Evolutionary conservation across 148 eudicot species (phyloP), one percentile per base, ranked within the genome.

Genomic region (Rhododendron mucronatum): DNA sequence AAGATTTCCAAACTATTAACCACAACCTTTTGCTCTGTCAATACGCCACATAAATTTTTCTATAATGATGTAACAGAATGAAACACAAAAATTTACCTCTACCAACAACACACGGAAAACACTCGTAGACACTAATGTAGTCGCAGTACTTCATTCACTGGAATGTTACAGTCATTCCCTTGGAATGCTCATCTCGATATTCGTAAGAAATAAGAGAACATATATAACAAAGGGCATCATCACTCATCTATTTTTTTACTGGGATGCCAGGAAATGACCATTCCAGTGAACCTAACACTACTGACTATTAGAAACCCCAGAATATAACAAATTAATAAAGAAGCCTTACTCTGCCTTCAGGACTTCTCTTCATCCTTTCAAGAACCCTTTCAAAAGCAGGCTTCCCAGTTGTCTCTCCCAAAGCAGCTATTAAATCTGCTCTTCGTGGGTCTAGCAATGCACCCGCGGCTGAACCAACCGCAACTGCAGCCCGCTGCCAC

Each of bases 321-420:
- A 16, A 16, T 55, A 15, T 26, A 4, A 35, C 7, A 11, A 4
- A 81, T 33, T 80, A 81, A 59, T 15, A 55, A 16, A 55, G 8
- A 59, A 81, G 75, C 76, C 94, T 93, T 87, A 96, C 99, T 88
- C 91, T 90, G 86, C 98, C 99, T 90, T 96, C 99, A 4, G 96
- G 95, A 86, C 91, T 92, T 83, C 63, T 91, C 93, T 92, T 94
- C 98, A 96, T 96, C 85, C 98, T 92, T 86, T 93, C 93, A 79
- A 96, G 96, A 77, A 96, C 96, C 85, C 93, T 94, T 84, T 94
- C 95, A 83, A 96, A 96, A 85, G 98, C 95, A 87, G 98, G 98
- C 89, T 93, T 95, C 65, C 99, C 99, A 47, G 99, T 95, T 26
- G 99, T 95, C 90, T 96, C 98, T 81, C 98, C 98, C 88, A 96